Conservation (phyloP, 2,329 filamentous ascomycete genomes). For the Cladosporium velox region DNA sequence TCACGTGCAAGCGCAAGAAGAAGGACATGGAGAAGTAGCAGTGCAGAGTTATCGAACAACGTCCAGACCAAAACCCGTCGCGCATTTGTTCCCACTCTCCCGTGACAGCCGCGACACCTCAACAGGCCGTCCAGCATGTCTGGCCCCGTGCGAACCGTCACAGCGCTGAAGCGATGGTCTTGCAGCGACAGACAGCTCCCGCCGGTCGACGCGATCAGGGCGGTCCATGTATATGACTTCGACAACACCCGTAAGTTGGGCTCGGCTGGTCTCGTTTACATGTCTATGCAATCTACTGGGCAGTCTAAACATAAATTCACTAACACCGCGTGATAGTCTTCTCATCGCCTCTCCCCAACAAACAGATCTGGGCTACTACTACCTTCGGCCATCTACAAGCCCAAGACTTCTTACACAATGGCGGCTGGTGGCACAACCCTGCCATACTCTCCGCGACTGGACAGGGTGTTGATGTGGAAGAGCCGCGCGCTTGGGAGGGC, state of each 20-base stretch:
- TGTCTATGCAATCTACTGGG: not conserved
- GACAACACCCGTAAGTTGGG: slow-evolving; percentile 79
- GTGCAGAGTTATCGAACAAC: not conserved
- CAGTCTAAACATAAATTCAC: not conserved
- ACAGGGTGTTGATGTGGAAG: slow-evolving; percentile 77
- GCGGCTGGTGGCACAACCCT: slow-evolving; percentile 96
- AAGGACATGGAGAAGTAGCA: not conserved
- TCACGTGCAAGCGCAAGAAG: slow-evolving; percentile 9
- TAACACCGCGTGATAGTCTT: slow-evolving; percentile 64
- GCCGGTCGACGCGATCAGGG: slow-evolving; percentile 68
- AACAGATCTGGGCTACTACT: slow-evolving; percentile 77
- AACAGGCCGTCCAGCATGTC: slow-evolving; percentile 16
- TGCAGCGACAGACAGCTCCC: slow-evolving; percentile 72
- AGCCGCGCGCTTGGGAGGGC: slow-evolving; percentile 79
- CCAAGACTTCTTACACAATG: slow-evolving; percentile 74
- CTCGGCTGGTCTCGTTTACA: not conserved
- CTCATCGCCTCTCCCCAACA: slow-evolving; percentile 84
- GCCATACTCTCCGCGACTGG: slow-evolving; percentile 85
- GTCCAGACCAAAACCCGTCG: not conserved
- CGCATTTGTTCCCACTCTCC: not conserved
- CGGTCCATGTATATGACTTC: slow-evolving; percentile 94
- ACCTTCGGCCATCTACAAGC: slow-evolving; percentile 77
- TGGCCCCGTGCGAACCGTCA: slow-evolving; percentile 57
- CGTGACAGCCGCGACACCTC: not conserved
- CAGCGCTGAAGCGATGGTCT: slow-evolving; percentile 81